Base-by-base conservation (phyloP, 805 yeast genomes). In the Zygosaccharomyces gambellarensis region DNA sequence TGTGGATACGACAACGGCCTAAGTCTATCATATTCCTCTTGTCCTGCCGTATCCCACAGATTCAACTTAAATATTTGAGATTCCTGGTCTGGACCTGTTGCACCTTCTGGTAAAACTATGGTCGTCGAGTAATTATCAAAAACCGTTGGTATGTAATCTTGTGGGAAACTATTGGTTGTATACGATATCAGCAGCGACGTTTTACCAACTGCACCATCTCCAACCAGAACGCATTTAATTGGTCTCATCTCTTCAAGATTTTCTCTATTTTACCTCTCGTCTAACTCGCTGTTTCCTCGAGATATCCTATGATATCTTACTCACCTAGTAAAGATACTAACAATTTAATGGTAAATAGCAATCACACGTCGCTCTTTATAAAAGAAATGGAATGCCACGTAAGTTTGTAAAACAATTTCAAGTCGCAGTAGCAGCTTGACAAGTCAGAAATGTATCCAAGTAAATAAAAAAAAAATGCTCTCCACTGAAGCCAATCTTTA, bases 1-100 rank as follows among this genome's bases (percentile, higher is more conserved):
- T 90, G 96, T 3, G 96, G 96, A 62, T 90, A 90, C 7, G 94
- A 85, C 53, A 90, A 73, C 2, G 97, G 97, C 68, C 97, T 77
- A 61, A 89, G 75, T 52, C 96, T 76, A 66, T 90, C 96, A 67
- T 89, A 89, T 65, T 89, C 96, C 62, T 87, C 85, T 69, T 90
- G 96, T 25, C 97, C 97, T 3, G 97, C 96, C 12, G 97, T 90
- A 78, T 90, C 97, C 96, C 96, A 90, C 41, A 90, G 76, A 22
- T 95, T 95, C 45, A 90, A 74, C 62, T 87, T 88, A 61, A 86
- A 83, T 47, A 88, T 87, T 60, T 84, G 89, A 12, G 65, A 56
- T 6, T 25, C 48, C 55, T 77, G 76, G 32, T 70, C 69, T 3
- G 73, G 65, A 8, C 29, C 38, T 9, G 46, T 22, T 6, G 46